Evolutionary conservation across 345 rosid genomes (phyloP).

Genomic region (Xanthoceras sorbifolium): DNA sequence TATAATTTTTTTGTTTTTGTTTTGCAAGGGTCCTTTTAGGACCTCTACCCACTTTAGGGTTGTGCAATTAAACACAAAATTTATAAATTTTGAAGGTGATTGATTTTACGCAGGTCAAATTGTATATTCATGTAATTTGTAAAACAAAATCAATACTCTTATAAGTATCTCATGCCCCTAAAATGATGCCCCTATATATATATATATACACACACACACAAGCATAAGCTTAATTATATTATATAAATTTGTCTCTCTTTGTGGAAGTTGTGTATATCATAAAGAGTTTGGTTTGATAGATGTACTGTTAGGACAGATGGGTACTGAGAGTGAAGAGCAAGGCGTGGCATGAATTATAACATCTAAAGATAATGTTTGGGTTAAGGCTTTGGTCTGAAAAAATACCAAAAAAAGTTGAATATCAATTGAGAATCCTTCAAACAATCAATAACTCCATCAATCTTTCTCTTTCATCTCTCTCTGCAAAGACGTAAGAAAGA

Average conservation of each 20-base stretch:
- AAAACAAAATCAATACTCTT: no score
- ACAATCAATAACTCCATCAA: slow-evolving; percentile 30
- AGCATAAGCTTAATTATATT: background rate
- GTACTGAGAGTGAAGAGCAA: slow-evolving; percentile 23
- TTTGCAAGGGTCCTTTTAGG: no score
- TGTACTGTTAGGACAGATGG: slow-evolving; percentile 29
- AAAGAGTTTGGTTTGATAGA: slow-evolving; percentile 17
- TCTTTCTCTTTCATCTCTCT: slow-evolving; percentile 38
- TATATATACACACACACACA: background rate
- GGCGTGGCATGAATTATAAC: slow-evolving; percentile 22
- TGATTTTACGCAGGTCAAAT: no score
- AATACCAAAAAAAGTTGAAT: slow-evolving; percentile 18
- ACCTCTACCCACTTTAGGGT: no score
- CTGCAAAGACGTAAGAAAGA: slow-evolving; percentile 59
- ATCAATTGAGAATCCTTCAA: slow-evolving; percentile 42
- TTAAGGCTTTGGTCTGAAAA: slow-evolving; percentile 15
- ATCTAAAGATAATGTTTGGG: slow-evolving; percentile 18
- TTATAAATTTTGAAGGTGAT: no score
- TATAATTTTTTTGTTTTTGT: no score
- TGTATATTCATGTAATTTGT: no score
- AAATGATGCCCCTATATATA: background rate
- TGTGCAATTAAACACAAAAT: no score
- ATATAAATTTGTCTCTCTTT: background rate
- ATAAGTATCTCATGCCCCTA: background rate
- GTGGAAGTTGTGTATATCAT: background rate